These are phyloP conservation scores for Fusarium keratoplasticum DNA, from an alignment of 2,329 filamentous ascomycete species.

Conservation along the genomic window DNA sequence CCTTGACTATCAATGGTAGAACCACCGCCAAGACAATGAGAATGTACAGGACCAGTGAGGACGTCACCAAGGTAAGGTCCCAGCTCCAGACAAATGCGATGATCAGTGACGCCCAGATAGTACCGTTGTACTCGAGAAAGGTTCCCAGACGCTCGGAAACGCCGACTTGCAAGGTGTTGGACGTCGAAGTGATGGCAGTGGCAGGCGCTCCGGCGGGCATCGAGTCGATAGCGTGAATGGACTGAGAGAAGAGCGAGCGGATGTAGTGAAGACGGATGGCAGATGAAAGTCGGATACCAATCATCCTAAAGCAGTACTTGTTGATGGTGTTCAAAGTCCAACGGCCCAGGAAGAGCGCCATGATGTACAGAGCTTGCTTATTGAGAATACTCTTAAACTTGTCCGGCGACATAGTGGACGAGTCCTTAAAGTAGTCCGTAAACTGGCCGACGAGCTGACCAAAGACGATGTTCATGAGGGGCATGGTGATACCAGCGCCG, in stretches of 20 bases:
- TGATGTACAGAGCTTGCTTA: conserved; percentile 41
- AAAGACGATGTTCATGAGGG: conserved; percentile 54
- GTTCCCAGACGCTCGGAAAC: conserved; percentile 64
- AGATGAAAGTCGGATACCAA: conserved; percentile 62
- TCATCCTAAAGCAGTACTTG: conserved; percentile 56
- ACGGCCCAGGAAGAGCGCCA: conserved; percentile 39
- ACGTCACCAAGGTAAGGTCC: conserved; percentile 63
- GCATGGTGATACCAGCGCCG: conserved; percentile 48
- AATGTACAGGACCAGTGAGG: conserved; percentile 59
- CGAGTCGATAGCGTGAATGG: conserved; percentile 61
- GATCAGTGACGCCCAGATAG: conserved; percentile 58
- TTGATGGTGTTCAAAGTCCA: conserved; percentile 41
- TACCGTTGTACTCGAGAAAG: conserved; percentile 57
- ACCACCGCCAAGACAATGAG: conserved; percentile 45
- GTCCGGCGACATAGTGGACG: conserved; percentile 19
- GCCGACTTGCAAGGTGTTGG: conserved; percentile 65
- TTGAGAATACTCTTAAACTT: conserved; percentile 25
- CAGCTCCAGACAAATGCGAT: conserved; percentile 66
- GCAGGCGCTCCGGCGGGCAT: conserved; percentile 63
- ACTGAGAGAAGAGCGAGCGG: conserved; percentile 61
- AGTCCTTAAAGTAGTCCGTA: conserved; percentile 41
- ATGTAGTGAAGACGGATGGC: conserved; percentile 63
- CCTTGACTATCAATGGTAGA: conserved; percentile 36
- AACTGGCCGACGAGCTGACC: conserved; percentile 46
- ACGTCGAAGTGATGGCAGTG: conserved; percentile 63